Evolutionary conservation across 768 basidiomycete genomes (phyloP), one percentile per base, ranked within the genome.

Genomic region (Agaricus subrufescens): DNA sequence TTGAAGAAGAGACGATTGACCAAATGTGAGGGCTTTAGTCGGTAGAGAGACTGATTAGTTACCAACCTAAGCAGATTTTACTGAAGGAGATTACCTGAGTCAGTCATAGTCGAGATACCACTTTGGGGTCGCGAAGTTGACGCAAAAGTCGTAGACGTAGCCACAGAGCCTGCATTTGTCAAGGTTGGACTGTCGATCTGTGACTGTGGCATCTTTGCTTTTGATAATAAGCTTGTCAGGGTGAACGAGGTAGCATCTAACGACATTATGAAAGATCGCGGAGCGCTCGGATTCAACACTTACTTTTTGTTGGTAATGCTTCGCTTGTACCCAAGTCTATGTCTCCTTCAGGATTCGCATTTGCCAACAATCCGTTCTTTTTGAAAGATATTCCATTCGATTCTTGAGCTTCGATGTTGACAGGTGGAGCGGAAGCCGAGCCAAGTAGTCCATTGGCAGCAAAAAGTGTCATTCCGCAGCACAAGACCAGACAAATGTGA

Each of bases 401-500:
- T 12, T 3, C 23, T 45, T 40, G 25, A 7, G 47, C 14, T 40
- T 30, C 30, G 14, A 44, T 27, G 29, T 27, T 25, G 19, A 40
- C 29, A 30, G 50, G 34, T 30, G 25, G 31, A 23, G 40, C 6
- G 9, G 60, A 49, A 10, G 52, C 59, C 19, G 60, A 54, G 10
- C 62, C 63, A 31, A 71, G 65, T 11, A 73, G 57, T 4, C 70
- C 70, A 26, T 67, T 69, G 3, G 69, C 54, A 43, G 58, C 46
- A 57, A 69, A 69, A 56, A 65, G 61, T 19, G 50, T 44, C 59
- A 62, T 66, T 46, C 5, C n/a, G 26, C 11, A 11, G 8, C 11
- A 34, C 4, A 31, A 31, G 9, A 5, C 9, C 31, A 34, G 34
- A 8, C 19, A 19, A 19, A 19, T 19, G 19, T 19, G 19, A 19